Conservation (phyloP, 2,329 filamentous ascomycete species). For the Hypoxylon sp. region DNA sequence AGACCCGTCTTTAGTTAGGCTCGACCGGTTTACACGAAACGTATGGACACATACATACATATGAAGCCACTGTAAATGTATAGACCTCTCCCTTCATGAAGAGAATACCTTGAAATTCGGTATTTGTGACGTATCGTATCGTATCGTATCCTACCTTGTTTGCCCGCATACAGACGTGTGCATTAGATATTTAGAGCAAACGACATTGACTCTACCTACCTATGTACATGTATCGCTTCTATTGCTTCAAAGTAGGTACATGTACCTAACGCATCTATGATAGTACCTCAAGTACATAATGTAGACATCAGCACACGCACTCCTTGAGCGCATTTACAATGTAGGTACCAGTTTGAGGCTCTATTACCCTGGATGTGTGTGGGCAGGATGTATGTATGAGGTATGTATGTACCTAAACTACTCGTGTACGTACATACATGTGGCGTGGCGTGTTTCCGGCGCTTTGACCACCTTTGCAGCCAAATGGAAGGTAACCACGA, state of each 20-base stretch:
- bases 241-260: too few species aligned
- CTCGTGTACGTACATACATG: conserved; percentile 11
- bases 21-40: conserved; percentile 21
- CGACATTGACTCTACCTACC: neutral
- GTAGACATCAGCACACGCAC: too few species aligned
- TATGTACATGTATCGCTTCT: too few species aligned
- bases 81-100: conserved; percentile 17
- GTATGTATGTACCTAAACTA: conserved; percentile 3
- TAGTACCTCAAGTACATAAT: too few species aligned
- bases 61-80: conserved; percentile 27
- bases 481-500: conserved; percentile 44
- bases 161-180: neutral
- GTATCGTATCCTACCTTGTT: neutral
- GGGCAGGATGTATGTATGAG: too few species aligned
- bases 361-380: neutral
- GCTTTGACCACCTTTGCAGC: conserved; percentile 23
- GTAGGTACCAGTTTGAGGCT: neutral
- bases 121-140: neutral
- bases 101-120: neutral
- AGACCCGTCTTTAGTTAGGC: conserved; percentile 6
- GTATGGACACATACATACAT: neutral
- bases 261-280: too few species aligned
- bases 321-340: too few species aligned
- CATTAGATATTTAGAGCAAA: neutral
- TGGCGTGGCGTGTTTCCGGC: conserved; percentile 2